These are phyloP conservation scores for Zymoseptoria brevis DNA, from an alignment of 2,329 filamentous ascomycete genomes.

Conservation along the genomic window DNA sequence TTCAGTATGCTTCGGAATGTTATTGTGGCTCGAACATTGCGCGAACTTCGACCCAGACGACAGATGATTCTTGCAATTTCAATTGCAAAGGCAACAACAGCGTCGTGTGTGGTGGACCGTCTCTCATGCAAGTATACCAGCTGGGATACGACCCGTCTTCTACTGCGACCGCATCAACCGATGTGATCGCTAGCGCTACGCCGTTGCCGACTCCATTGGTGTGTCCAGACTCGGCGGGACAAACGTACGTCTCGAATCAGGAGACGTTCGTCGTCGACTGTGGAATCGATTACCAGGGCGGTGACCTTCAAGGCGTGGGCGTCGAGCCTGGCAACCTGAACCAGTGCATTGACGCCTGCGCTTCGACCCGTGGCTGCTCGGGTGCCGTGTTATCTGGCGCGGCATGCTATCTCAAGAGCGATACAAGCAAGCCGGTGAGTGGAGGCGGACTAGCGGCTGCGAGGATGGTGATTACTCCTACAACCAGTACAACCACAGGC, in stretches of 20 bases:
- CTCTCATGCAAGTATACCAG: constrained; percentile 19
- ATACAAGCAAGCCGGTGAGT: constrained; percentile 15
- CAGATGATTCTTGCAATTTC: constrained; percentile 15
- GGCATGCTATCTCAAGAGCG: constrained; percentile 28
- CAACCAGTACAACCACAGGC: constrained; percentile 4
- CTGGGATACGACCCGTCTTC: not conserved
- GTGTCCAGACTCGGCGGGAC: not conserved
- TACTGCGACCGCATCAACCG: not conserved
- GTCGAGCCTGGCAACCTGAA: constrained; percentile 18
- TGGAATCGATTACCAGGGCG: constrained; percentile 16
- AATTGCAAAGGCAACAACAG: constrained; percentile 22
- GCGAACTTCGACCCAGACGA: not conserved
- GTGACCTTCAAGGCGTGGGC: constrained; percentile 22
- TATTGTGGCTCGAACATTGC: constrained; percentile 8
- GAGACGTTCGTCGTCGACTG: constrained; percentile 25
- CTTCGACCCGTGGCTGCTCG: constrained; percentile 24
- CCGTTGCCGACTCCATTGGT: not conserved
- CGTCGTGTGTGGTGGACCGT: constrained; percentile 25
- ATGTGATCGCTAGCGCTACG: not conserved
- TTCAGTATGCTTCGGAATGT: constrained; percentile 25
- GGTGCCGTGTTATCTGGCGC: constrained; percentile 26
- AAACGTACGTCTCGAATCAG: constrained; percentile 15
- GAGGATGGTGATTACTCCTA: constrained; percentile 14
- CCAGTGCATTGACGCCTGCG: constrained; percentile 28
- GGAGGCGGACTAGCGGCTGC: constrained; percentile 21